Evolutionary conservation across 495 filamentous ascomycete species (phyloP).

Genomic region (Aspergillus bertholletiae): DNA sequence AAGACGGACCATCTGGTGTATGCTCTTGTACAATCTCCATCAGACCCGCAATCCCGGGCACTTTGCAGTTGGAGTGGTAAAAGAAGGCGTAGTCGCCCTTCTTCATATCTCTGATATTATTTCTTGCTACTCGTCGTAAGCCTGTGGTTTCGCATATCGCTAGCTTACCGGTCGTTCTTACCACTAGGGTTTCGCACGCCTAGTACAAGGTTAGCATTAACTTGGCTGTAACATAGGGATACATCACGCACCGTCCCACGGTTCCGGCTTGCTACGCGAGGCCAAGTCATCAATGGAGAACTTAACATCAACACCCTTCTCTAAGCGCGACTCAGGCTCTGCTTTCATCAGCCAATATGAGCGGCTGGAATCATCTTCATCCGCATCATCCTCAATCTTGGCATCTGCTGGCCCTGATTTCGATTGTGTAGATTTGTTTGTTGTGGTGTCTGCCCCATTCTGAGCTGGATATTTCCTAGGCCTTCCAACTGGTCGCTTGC

Average conservation of each 20-base stretch:
- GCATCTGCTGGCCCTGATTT: conserved; percentile 14
- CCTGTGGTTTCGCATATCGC: neutral
- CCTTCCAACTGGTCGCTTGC: conserved; percentile 15
- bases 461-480: conserved; percentile 11
- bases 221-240: neutral
- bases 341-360: conserved; percentile 94
- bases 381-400: conserved; percentile 1
- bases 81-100: conserved; percentile 92
- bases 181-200: conserved; percentile 57
- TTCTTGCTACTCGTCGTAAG: conserved; percentile 54
- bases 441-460: conserved; percentile 7
- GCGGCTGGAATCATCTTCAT: conserved; percentile 18
- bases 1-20: conserved; percentile 62
- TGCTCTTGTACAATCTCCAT: conserved; percentile 90
- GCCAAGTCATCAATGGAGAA: conserved; percentile 94
- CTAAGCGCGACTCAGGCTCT: conserved; percentile 81
- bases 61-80: conserved; percentile 94
- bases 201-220: conserved; percentile 24
- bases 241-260: conserved; percentile 72
- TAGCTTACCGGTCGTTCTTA: conserved; percentile 24
- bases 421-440: conserved; percentile 6
- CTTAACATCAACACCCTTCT: conserved; percentile 81
- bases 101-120: conserved; percentile 88
- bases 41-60: conserved; percentile 84
- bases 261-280: conserved; percentile 65